Conservation (phyloP, 1,139 yeast species). For the Komagataea norvegica region DNA sequence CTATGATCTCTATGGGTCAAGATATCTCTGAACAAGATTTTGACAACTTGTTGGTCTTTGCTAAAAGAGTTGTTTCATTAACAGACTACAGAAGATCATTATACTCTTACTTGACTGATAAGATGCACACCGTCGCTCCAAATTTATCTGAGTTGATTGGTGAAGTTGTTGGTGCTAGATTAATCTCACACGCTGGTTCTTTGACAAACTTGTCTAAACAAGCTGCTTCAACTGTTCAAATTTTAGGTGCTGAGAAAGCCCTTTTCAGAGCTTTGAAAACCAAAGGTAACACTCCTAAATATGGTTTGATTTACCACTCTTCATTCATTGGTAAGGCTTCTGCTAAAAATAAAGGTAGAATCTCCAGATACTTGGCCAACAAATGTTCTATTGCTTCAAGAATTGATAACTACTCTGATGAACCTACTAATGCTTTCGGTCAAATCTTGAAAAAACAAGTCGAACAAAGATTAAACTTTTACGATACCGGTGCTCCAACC, state of each 20-base stretch:
- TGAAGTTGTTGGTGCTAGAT: slow-evolving; percentile 97
- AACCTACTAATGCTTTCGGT: slow-evolving; percentile 84
- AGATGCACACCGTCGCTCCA: slow-evolving; percentile 98
- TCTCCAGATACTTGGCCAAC: slow-evolving; percentile 96
- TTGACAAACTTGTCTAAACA: slow-evolving; percentile 93
- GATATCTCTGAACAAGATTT: slow-evolving; percentile 93
- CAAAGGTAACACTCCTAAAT: slow-evolving; percentile 97
- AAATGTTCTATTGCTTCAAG: slow-evolving; percentile 98
- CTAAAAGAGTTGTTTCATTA: slow-evolving; percentile 89
- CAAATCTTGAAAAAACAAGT: slow-evolving; percentile 90
- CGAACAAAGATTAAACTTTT: slow-evolving; percentile 93
- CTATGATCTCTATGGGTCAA: slow-evolving; percentile 98
- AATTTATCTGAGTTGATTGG: slow-evolving; percentile 95
- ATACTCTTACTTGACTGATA: slow-evolving; percentile 82
- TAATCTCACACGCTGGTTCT: slow-evolving; percentile 97
- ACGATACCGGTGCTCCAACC: slow-evolving; percentile 95
- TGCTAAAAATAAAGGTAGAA: slow-evolving; percentile 97
- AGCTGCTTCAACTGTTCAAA: slow-evolving; percentile 98
- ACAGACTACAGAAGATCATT: slow-evolving; percentile 89
- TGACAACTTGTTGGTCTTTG: slow-evolving; percentile 84
- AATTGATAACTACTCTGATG: slow-evolving; percentile 92
- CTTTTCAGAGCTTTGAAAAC: slow-evolving; percentile 97
- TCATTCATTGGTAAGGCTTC: slow-evolving; percentile 95
- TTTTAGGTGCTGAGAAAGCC: slow-evolving; percentile 98
- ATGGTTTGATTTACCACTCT: slow-evolving; percentile 95